phyloP scores from a whole-genome alignment of 2,329 filamentous ascomycete genomes.

The Cladosporium colombiae region DNA sequence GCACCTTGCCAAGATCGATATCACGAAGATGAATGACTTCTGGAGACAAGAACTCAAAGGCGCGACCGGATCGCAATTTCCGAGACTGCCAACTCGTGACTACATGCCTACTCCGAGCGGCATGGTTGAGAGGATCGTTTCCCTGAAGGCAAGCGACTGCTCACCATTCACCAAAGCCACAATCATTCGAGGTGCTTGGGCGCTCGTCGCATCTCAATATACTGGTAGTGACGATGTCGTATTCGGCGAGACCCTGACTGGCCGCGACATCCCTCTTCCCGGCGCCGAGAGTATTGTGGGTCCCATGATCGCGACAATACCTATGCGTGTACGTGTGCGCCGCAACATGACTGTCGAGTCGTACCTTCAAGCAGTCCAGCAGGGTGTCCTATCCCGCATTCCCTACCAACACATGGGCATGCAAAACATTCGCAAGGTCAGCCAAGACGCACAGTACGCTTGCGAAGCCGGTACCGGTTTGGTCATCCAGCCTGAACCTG shows the following conservation, averaged over 20 bases:
- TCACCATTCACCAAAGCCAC: conserved; percentile 35
- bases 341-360: conserved; percentile 28
- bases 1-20: conserved; percentile 32
- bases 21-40: conserved; percentile 32
- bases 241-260: conserved; percentile 45
- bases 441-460: conserved; percentile 56
- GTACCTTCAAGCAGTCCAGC: conserved; percentile 26
- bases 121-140: conserved; percentile 29
- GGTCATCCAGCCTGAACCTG: conserved; percentile 50
- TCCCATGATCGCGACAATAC: conserved; percentile 43
- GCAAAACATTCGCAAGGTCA: conserved; percentile 43
- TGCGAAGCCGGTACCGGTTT: conserved; percentile 59
- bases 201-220: conserved; percentile 55
- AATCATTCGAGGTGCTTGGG: conserved; percentile 61
- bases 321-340: conserved; percentile 38
- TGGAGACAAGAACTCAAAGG: conserved; percentile 39
- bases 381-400: conserved; percentile 32
- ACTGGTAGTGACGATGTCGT: conserved; percentile 54
- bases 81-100: conserved; percentile 31
- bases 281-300: conserved; percentile 15
- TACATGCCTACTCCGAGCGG: conserved; percentile 30
- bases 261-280: conserved; percentile 13
- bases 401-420: conserved; percentile 42
- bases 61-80: conserved; percentile 38
- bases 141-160: conserved; percentile 36